Evolutionary conservation across 2,329 filamentous ascomycete species (phyloP), one percentile per base, ranked within the genome.

Genomic region (Penicillium concentricum): DNA sequence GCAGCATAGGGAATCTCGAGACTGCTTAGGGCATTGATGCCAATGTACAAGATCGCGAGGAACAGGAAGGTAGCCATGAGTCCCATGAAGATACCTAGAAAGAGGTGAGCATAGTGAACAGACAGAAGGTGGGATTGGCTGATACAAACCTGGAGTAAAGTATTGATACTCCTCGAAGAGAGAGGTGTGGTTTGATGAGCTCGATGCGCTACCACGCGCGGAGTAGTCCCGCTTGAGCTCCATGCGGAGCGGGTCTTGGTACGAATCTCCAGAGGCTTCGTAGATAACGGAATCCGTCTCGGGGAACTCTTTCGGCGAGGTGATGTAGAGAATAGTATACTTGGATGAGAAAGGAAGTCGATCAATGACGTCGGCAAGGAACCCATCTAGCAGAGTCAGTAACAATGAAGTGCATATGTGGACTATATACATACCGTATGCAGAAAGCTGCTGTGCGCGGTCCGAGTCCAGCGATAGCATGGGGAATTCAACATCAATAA

Each of bases 81-180:
- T 28, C 85, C 89, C 89, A 96, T 96, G 76, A 97, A 97, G 62
- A 97, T 85, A 54, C 90, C 92, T 94, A 56, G 20, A 6, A 18
- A 26, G 22, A 13, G 10, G 51, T 61, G 37, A 63, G 44, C 24
- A 51, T 43, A 63, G 41, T 63, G 58, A 20, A 20, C 16, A 12
- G 13, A 42, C 15, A 48, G 30, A 15, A 7, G 5, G 22, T 16
- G 5, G 5, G 3, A 35, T 32, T 3, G 22, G 18, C 12, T 9
- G 32, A 34, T 20, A 78, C 82, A 67, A 77, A 93, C 91, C 91
- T 68, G 92, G 91, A 12, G 88, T 93, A 65, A 99, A 89, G 78
- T 92, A 97, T 72, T 96, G 89, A 74, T 99, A 99, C 74, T 90
- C 92, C 76, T 95, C 89, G 68, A 99, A 97, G 42, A 80, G 61